phyloP scores from a whole-genome alignment of 2,329 filamentous ascomycete genomes.

The Tetracladium maxilliforme region DNA sequence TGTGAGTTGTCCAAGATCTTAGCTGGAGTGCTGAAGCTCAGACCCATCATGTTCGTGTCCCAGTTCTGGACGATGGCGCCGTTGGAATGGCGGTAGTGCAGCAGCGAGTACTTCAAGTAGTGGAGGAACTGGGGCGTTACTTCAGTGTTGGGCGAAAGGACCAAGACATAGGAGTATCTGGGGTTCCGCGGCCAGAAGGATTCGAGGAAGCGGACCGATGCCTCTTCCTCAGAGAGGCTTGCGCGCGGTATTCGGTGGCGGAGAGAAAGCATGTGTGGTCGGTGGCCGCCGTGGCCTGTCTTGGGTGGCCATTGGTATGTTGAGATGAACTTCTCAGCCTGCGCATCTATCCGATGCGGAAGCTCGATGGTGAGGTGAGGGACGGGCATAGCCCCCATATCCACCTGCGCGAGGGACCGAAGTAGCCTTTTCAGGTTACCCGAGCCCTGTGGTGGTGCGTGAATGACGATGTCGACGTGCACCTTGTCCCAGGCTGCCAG shows the following conservation, averaged over 20 bases:
- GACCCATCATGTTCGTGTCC: too few species aligned
- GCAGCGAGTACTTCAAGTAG: constrained; percentile 63
- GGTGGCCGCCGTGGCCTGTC: constrained; percentile 14
- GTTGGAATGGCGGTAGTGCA: constrained; percentile 67
- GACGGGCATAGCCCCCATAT: constrained; percentile 54
- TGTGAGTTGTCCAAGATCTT: constrained; percentile 1
- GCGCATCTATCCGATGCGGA: constrained; percentile 51
- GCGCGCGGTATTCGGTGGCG: constrained; percentile 56
- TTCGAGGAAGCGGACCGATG: constrained; percentile 64
- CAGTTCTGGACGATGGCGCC: constrained; percentile 2
- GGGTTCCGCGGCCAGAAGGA: constrained; percentile 68
- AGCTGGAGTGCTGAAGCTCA: too few species aligned
- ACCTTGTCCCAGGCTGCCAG: constrained; percentile 66
- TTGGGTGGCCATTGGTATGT: constrained; percentile 52
- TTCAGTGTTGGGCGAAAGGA: constrained; percentile 71
- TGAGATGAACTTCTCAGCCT: constrained; percentile 44
- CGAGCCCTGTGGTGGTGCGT: constrained; percentile 54
- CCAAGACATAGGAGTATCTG: constrained; percentile 57
- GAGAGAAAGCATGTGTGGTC: constrained; percentile 44
- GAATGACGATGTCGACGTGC: constrained; percentile 70
- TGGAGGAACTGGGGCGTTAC: constrained; percentile 73
- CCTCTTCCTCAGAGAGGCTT: constrained; percentile 49
- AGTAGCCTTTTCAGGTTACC: constrained; percentile 67
- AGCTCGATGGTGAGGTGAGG: constrained; percentile 79
- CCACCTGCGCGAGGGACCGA: constrained; percentile 57